A percentile compares a stretch with the other conserved stretches of the same genome.
phyloP scores from a whole-genome alignment of 2,329 filamentous ascomycete species.

The Phialophora chinensis region DNA sequence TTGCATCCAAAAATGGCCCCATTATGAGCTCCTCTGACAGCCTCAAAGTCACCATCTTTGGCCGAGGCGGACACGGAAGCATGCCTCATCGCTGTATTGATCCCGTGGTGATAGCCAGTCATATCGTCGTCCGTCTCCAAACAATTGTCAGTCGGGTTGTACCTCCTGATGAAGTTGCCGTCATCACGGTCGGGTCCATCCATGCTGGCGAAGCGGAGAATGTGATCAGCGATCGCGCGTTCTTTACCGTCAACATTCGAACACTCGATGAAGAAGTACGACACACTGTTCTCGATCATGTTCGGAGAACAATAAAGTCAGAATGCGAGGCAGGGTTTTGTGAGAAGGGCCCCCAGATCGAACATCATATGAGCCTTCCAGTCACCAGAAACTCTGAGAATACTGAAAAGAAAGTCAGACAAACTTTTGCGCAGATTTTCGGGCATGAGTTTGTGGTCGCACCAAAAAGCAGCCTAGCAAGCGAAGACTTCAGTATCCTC shows the following conservation, averaged over 20 bases:
- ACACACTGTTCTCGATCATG: conserved; percentile 52
- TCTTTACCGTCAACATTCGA: conserved; percentile 62
- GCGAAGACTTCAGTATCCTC: conserved; percentile 65
- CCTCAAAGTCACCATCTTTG: conserved; percentile 60
- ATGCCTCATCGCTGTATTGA: conserved; percentile 63
- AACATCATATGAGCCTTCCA: conserved; percentile 57
- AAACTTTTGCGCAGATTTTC: conserved; percentile 57
- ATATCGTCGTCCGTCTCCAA: conserved; percentile 63
- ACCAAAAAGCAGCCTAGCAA: conserved; percentile 36
- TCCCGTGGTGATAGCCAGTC: conserved; percentile 63
- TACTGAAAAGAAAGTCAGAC: conserved; percentile 52
- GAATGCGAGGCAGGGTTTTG: conserved; percentile 60
- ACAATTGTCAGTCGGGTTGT: conserved; percentile 62
- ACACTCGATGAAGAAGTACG: conserved; percentile 54
- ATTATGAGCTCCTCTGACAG: conserved; percentile 53
- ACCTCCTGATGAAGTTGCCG: conserved; percentile 59
- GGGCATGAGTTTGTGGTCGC: conserved; percentile 38
- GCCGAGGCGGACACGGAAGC: conserved; percentile 63
- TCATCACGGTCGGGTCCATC: conserved; percentile 63
- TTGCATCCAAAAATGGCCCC: conserved; percentile 47
- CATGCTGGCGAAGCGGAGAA: conserved; percentile 66
- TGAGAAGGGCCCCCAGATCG: conserved; percentile 55
- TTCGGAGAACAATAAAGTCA: conserved; percentile 62
- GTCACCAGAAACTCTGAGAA: conserved; percentile 58
- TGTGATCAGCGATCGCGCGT: conserved; percentile 61